Percentiles rank a stretch among this genome's conserved stretches.
phyloP scores from a whole-genome alignment of 2,329 filamentous ascomycete genomes.

The Hypoxylon sp. region DNA sequence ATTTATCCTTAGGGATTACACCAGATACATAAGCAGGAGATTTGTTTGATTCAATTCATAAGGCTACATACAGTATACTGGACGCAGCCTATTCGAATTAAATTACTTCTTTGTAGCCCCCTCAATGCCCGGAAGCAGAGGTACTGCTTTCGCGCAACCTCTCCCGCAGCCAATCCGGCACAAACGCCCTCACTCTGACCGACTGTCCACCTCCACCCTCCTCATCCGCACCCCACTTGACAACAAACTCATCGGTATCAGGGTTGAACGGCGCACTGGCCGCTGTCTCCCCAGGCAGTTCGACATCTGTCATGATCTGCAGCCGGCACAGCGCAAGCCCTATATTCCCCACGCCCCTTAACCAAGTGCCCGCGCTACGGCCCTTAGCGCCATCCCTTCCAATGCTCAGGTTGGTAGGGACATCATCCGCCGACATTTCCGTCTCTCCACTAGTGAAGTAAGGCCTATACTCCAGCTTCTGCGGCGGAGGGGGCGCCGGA shows the following conservation, averaged over 20 bases:
- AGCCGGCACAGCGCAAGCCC: slow-evolving; percentile 89
- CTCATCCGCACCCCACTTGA: slow-evolving; percentile 63
- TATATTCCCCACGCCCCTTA: slow-evolving; percentile 85
- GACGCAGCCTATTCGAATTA: neutral
- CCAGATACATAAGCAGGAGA: too few relatives aligned
- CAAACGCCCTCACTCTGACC: slow-evolving; percentile 81
- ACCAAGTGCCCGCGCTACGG: slow-evolving; percentile 84
- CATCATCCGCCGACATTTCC: slow-evolving; percentile 53
- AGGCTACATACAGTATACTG: neutral
- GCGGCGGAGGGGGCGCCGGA: slow-evolving; percentile 50
- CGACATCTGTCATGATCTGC: slow-evolving; percentile 89
- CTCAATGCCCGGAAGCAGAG: slow-evolving; percentile 3
- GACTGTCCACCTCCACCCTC: slow-evolving; percentile 57
- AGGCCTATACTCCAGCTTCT: slow-evolving; percentile 64
- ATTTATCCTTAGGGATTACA: neutral
- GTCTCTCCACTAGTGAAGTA: neutral
- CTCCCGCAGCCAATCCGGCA: slow-evolving; percentile 80
- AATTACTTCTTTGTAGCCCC: neutral
- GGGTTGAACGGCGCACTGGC: slow-evolving; percentile 73
- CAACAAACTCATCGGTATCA: slow-evolving; percentile 71
- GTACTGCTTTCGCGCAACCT: slow-evolving; percentile 51
- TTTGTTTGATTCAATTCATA: neutral
- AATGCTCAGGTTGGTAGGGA: slow-evolving; percentile 66
- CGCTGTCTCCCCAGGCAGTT: slow-evolving; percentile 77
- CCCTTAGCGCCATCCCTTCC: slow-evolving; percentile 69